Conservation (phyloP, 2,329 filamentous ascomycete genomes). For the Nothophoma quercina region DNA sequence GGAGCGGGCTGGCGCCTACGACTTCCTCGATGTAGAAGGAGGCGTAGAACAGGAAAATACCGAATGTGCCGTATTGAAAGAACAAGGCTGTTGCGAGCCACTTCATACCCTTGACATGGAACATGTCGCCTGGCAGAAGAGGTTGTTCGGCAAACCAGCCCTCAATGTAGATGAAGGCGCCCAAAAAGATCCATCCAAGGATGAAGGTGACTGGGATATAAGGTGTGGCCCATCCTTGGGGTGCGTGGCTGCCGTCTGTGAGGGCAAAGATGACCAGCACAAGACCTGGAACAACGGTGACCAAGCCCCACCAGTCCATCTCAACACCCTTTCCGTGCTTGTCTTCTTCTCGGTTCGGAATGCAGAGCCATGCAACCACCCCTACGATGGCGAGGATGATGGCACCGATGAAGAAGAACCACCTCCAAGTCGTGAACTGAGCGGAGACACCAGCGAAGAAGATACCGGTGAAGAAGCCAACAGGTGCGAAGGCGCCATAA, state of each 20-base stretch:
- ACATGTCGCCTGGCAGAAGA: conserved; percentile 73
- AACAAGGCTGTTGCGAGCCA: conserved; percentile 44
- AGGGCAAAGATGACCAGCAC: conserved; percentile 77
- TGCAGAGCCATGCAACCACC: conserved; percentile 39
- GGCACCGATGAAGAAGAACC: conserved; percentile 46
- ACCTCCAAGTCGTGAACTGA: conserved; percentile 41
- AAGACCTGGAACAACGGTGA: conserved; percentile 59
- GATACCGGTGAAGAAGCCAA: conserved; percentile 54
- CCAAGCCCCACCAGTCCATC: conserved; percentile 50
- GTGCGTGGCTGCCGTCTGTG: conserved; percentile 74
- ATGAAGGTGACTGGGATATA: conserved; percentile 73
- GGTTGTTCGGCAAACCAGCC: conserved; percentile 73
- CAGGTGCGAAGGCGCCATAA: conserved; percentile 61
- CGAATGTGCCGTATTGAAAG: conserved; percentile 56
- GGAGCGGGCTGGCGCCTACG: conserved; percentile 36
- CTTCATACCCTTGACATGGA: conserved; percentile 72
- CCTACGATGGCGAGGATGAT: conserved; percentile 44
- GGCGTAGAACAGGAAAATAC: conserved; percentile 50
- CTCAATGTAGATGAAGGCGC: conserved; percentile 72
- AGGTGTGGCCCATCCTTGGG: conserved; percentile 74
- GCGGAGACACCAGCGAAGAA: conserved; percentile 47
- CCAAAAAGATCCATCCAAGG: conserved; percentile 67
- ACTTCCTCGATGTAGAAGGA: conserved; percentile 49
- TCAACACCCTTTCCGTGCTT: conserved; percentile 26
- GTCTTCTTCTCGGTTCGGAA: conserved; percentile 32